Evolutionary conservation across 1,284 basidiomycete genomes (phyloP).

Genomic region (Ceratobasidium sp.): DNA sequence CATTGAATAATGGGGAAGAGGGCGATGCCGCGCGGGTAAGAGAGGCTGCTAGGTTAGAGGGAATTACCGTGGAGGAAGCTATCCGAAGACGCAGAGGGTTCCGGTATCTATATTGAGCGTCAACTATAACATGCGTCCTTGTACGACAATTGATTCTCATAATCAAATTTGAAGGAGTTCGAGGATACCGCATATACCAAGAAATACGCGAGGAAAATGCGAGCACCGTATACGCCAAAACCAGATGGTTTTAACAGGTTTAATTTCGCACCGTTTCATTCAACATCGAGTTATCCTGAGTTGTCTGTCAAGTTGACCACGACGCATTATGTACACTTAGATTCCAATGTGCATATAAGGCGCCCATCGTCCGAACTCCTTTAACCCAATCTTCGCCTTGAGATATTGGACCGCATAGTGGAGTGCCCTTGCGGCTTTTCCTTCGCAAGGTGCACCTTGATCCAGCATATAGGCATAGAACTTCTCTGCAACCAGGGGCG

Average conservation of each 20-base stretch:
- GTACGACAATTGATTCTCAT: too few relatives aligned
- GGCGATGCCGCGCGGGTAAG: slow-evolving; percentile 48
- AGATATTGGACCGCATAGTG: slow-evolving; percentile 43
- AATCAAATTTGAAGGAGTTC: too few relatives aligned
- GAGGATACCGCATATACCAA: too few relatives aligned
- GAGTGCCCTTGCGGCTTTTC: slow-evolving; percentile 50
- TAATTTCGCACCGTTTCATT: too few relatives aligned
- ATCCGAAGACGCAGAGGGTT: slow-evolving; percentile 65
- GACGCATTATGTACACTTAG: not conserved
- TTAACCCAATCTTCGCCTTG: slow-evolving; percentile 8
- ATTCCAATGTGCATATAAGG: not conserved
- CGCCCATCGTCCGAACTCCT: not conserved
- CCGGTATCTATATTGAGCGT: slow-evolving; percentile 61
- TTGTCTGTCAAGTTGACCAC: too few relatives aligned
- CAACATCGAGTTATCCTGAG: too few relatives aligned
- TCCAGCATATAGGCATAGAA: slow-evolving; percentile 52
- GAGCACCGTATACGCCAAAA: too few relatives aligned
- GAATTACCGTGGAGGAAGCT: slow-evolving; percentile 66
- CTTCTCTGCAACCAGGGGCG: slow-evolving; percentile 50
- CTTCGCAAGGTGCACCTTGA: slow-evolving; percentile 15
- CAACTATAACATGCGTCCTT: too few relatives aligned
- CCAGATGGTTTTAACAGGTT: too few relatives aligned
- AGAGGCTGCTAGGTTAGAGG: slow-evolving; percentile 64
- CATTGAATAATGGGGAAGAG: slow-evolving; percentile 60
- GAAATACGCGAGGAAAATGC: too few relatives aligned